Conservation (phyloP, 2,329 filamentous ascomycete genomes). For the Scolecobasidium constrictum region DNA sequence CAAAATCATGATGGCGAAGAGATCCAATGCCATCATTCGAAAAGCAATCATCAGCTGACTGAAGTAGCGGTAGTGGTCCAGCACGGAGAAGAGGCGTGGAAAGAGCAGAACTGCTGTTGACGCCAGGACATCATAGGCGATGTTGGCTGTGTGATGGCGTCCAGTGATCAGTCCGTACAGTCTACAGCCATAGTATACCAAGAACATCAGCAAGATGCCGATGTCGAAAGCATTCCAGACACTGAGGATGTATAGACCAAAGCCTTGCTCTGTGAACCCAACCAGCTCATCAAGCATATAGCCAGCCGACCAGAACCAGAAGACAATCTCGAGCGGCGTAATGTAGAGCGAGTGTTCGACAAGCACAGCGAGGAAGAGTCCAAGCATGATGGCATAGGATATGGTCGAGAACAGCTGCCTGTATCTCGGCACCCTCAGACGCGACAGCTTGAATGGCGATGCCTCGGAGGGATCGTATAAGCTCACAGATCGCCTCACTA, state of each 20-base stretch:
- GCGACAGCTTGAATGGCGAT: constrained; percentile 82
- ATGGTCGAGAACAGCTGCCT: constrained; percentile 81
- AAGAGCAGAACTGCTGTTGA: constrained; percentile 83
- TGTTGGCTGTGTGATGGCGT: constrained; percentile 60
- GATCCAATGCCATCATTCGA: constrained; percentile 82
- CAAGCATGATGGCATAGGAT: constrained; percentile 75
- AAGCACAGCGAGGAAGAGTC: constrained; percentile 75
- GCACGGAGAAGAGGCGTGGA: constrained; percentile 80
- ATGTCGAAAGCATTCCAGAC: constrained; percentile 97
- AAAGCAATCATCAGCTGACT: constrained; percentile 91
- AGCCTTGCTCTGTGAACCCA: constrained; percentile 92
- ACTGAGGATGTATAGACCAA: constrained; percentile 92
- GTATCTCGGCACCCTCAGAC: constrained; percentile 83
- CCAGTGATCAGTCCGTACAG: constrained; percentile 72
- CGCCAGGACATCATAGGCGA: constrained; percentile 89
- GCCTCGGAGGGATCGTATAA: constrained; percentile 86
- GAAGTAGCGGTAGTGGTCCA: constrained; percentile 94
- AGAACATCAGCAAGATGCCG: constrained; percentile 74
- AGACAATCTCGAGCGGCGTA: constrained; percentile 73
- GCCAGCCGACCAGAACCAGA: constrained; percentile 96
- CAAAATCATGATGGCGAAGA: constrained; percentile 73
- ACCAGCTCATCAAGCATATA: constrained; percentile 96
- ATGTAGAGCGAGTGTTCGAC: constrained; percentile 66
- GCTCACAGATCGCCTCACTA: constrained; percentile 62
- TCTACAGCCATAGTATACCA: constrained; percentile 82